Evolutionary conservation across 2,329 filamentous ascomycete genomes (phyloP).

Genomic region (Huntiella savannae): DNA sequence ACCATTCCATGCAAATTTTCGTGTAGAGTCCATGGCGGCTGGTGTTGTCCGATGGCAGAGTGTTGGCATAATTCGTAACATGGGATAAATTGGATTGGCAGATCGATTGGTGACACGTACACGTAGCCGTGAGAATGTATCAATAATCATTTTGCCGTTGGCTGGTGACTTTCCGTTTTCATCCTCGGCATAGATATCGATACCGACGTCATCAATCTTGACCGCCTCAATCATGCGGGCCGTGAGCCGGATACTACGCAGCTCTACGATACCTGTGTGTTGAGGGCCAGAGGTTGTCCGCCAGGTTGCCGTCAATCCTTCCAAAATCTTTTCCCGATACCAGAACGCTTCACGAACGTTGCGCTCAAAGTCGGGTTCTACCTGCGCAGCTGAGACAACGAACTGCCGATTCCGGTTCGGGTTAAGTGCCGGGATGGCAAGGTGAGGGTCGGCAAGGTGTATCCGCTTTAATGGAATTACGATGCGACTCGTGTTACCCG

Average conservation of each 20-base stretch:
- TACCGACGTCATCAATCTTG: slow-evolving; percentile 59
- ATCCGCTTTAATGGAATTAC: slow-evolving; percentile 59
- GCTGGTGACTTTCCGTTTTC: slow-evolving; percentile 11
- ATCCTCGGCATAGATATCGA: slow-evolving; percentile 24
- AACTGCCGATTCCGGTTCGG: slow-evolving; percentile 77
- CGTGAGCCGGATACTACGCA: slow-evolving; percentile 55
- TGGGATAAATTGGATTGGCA: slow-evolving; percentile 43
- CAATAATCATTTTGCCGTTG: slow-evolving; percentile 18
- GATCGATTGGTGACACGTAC: slow-evolving; percentile 63
- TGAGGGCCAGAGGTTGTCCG: slow-evolving; percentile 30
- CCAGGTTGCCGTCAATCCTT: slow-evolving; percentile 54
- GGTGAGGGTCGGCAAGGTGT: slow-evolving; percentile 57
- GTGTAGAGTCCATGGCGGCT: slow-evolving; percentile 60
- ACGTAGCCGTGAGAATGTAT: slow-evolving; percentile 46
- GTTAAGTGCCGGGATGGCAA: slow-evolving; percentile 61
- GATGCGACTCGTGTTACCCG: slow-evolving; percentile 53
- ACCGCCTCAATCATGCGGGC: slow-evolving; percentile 67
- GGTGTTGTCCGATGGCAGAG: slow-evolving; percentile 54
- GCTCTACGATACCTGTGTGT: slow-evolving; percentile 50
- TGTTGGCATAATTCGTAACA: slow-evolving; percentile 59
- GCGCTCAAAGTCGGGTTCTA: slow-evolving; percentile 62
- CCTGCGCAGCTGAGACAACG: slow-evolving; percentile 63
- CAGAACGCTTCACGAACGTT: slow-evolving; percentile 70
- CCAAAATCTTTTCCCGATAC: slow-evolving; percentile 69
- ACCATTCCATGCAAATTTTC: slow-evolving; percentile 71